Percentiles rank a stretch among this genome's conserved stretches.
These are phyloP conservation scores for Baorangia bicolor DNA, from an alignment of 768 basidiomycete genomes.

Conservation along the genomic window DNA sequence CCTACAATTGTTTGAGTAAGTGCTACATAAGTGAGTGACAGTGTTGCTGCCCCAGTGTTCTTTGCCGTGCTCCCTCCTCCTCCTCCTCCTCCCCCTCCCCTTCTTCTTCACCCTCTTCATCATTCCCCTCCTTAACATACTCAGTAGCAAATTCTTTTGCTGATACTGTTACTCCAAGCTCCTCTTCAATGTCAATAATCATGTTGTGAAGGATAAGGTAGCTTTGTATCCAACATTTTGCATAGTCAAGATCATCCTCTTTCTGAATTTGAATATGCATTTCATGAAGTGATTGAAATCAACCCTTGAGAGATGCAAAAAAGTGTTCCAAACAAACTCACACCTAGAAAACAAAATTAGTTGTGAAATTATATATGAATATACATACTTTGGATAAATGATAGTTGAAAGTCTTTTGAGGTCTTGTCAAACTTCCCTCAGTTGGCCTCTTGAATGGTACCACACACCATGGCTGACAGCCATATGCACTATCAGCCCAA, in stretches of 20 bases:
- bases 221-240: not conserved
- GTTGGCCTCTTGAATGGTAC: conserved; percentile 26
- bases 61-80: not conserved
- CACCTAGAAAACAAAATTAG: not conserved
- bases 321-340: conserved; percentile 3
- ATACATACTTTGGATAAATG: conserved; percentile 21
- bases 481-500: conserved; percentile 22
- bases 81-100: not conserved
- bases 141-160: not conserved
- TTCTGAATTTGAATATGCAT: conserved; percentile 11
- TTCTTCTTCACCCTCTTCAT: not conserved
- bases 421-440: conserved; percentile 6
- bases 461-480: conserved; percentile 22
- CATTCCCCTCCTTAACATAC: not conserved
- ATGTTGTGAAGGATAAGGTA: conserved; percentile 17
- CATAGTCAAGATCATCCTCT: not conserved
- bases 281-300: conserved; percentile 12
- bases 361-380: not conserved
- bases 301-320: conserved; percentile 12
- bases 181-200: conserved; percentile 15
- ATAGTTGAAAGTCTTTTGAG: conserved; percentile 25
- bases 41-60: not conserved
- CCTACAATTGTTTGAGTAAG: not conserved
- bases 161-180: not conserved
- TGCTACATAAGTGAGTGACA: not conserved